Evolutionary conservation across 1,139 yeast species (phyloP), one percentile per base, ranked within the genome.

Genomic region (Candida labiduridarum): DNA sequence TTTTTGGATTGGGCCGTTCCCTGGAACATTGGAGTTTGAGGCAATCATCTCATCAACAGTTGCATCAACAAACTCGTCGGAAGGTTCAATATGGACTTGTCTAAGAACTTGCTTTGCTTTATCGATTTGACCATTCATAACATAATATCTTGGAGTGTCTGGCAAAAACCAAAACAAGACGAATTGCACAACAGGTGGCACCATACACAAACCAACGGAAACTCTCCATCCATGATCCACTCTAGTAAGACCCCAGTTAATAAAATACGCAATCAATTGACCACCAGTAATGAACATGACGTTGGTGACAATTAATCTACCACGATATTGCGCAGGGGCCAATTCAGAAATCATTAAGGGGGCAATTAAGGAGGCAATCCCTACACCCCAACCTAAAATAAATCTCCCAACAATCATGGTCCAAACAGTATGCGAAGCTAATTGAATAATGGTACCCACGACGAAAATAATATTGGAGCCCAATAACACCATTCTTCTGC

Each of bases 361-460:
- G 15, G 97, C 89, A 49, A 90, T 85, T 49, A 92, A 76, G 3
- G 97, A 89, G 0, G 97, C 98, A 52, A 89, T 81, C 56, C 99
- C 99, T 25, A 92, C 97, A 58, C 96, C 99, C 71, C 89, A 87
- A 19, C 99, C 99, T 85, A 92, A 88, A 46, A 92, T 75, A 59
- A 92, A 87, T 65, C 98, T 80, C 38, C 98, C 99, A 9, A 73
- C 84, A 58, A 89, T 85, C 97, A 94, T 92, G 42, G 88, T 84
- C 96, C 97, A 90, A 48, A 90, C 86, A 3, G 85, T 76, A 49
- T 82, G 80, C 4, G 97, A 83, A 19, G 85, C 89, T 52, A 92
- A 81, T 69, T 92, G 98, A 56, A 91, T 74, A 44, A 83, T 80
- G 22, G 96, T 90, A 49, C 98, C 99, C 35, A 86, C 74, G 16